Percentiles rank a stretch among this genome's conserved stretches.
Conservation (phyloP, 2,329 filamentous ascomycete genomes). For the Penicillium aurantiogriseum region DNA sequence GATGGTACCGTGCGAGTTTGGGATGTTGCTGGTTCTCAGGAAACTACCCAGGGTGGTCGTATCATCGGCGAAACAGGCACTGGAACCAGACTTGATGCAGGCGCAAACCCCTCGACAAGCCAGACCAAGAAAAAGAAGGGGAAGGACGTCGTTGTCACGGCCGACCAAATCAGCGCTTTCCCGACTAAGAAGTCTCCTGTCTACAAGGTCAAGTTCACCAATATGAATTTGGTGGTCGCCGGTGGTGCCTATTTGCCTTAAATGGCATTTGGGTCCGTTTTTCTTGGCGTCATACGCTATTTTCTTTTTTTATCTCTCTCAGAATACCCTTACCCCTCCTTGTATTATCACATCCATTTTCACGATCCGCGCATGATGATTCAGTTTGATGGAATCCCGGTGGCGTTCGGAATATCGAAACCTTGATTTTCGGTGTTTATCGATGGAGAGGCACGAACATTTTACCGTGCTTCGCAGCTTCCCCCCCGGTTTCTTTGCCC, state of each 20-base stretch:
- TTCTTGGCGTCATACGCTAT: not conserved
- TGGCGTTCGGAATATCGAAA: slow-evolving; percentile 14
- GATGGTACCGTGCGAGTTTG: slow-evolving; percentile 92
- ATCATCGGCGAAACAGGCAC: slow-evolving; percentile 50
- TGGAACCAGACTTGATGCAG: slow-evolving; percentile 53
- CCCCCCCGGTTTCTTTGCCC: no score
- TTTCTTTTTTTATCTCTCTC: not conserved
- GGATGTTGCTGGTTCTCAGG: slow-evolving; percentile 76
- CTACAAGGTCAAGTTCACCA: slow-evolving; percentile 87
- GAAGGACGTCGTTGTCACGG: slow-evolving; percentile 85
- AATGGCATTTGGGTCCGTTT: not conserved
- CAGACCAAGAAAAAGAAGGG: slow-evolving; percentile 63
- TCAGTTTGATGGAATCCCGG: slow-evolving; percentile 1
- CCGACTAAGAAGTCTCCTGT: slow-evolving; percentile 95
- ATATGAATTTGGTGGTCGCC: slow-evolving; percentile 91
- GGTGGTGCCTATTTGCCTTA: slow-evolving; percentile 66
- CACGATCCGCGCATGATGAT: not conserved
- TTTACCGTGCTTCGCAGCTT: not conserved
- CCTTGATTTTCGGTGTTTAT: slow-evolving; percentile 11
- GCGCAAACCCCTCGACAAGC: slow-evolving; percentile 46
- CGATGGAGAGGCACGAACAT: slow-evolving; percentile 6
- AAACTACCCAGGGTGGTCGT: slow-evolving; percentile 52
- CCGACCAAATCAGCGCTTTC: slow-evolving; percentile 92
- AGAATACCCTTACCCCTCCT: slow-evolving; percentile 20
- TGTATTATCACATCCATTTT: slow-evolving; percentile 3